Conservation (phyloP, 2,329 filamentous ascomycete genomes). For the Chaetothyriales sp. region DNA sequence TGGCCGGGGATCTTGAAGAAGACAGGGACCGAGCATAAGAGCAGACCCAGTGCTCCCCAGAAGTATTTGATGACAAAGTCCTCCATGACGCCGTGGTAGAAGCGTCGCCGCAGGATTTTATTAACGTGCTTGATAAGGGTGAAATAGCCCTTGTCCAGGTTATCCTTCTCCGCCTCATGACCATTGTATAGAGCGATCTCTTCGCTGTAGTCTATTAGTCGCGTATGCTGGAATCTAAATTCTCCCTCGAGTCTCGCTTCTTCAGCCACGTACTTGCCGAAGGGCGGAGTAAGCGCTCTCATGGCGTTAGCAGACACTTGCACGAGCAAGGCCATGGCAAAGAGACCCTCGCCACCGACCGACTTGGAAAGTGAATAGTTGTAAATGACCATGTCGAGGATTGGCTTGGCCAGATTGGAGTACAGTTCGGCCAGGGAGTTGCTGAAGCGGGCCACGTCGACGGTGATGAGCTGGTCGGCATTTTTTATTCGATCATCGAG, state of each 20-base stretch:
- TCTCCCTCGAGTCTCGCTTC: conserved; percentile 90
- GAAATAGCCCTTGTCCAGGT: conserved; percentile 94
- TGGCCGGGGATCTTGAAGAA: conserved; percentile 83
- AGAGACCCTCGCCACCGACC: conserved; percentile 88
- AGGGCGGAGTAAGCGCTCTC: conserved; percentile 86
- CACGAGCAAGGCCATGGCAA: conserved; percentile 88
- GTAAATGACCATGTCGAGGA: conserved; percentile 92
- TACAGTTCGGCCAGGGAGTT: conserved; percentile 91
- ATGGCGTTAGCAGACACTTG: conserved; percentile 86
- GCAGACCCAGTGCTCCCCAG: conserved; percentile 82
- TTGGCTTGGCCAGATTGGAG: conserved; percentile 86
- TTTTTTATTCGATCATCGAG: conserved; percentile 97
- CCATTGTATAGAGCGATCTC: conserved; percentile 86
- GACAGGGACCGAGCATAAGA: conserved; percentile 87
- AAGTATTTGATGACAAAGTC: conserved; percentile 99
- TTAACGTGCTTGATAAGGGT: conserved; percentile 99
- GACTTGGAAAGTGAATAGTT: conserved; percentile 85
- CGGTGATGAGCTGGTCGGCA: conserved; percentile 89
- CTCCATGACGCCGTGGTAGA: conserved; percentile 99
- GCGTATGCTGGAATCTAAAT: conserved; percentile 86
- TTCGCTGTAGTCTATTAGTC: conserved; percentile 89
- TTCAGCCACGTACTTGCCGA: conserved; percentile 94
- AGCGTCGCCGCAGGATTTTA: conserved; percentile 71
- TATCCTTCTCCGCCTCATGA: conserved; percentile 89
- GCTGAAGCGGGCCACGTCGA: conserved; percentile 91